Evolutionary conservation across 345 rosid species (phyloP), one percentile per base, ranked within the genome.

Genomic region (Populus ilicifolia): DNA sequence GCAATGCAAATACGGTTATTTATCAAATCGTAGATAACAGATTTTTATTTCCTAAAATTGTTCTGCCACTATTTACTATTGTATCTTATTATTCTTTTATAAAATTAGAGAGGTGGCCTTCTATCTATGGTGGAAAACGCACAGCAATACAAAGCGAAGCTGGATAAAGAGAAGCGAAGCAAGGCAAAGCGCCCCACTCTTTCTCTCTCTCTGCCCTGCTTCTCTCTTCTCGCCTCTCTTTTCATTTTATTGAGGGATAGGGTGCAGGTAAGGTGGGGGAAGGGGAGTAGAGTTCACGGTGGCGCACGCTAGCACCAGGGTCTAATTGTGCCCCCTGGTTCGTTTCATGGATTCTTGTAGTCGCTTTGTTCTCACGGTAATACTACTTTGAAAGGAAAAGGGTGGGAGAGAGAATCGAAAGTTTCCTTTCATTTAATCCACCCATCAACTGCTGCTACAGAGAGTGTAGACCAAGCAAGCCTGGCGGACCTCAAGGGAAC

Each of bases 281-380:
- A 50, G 76, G 75, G 75, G 78, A 41, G 41, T 63, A 71, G 13
- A 85, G 85, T 76, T 77, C 83, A 73, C 88, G 87, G 89, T 78
- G 90, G 92, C 87, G 85, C 82, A 83, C 80, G 67, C 81, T 83
- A 79, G 84, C 91, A 50, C 84, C 80, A 81, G 85, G 77, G 84
- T 80, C 87, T 84, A 46, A 82, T 81, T 81, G 35, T 83, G 77
- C 86, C 83, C 85, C 82, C 78, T 43, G 78, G 73, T 67, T 81
- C 29, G 74, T 61, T 59, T 73, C 66, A 78, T 73, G 80, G 84
- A 83, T 82, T 83, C 86, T 79, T 74, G 44, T 74, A 1, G 75
- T 86, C 78, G 89, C 93, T 89, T 85, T 71, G 67, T 81, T 86
- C 79, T 71, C 84, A 87, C 90, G 91, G 88, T 85, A 84, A 63